Evolutionary conservation across 352 stramenopile genomes (phyloP).

Genomic region (Phytopythium boreale): DNA sequence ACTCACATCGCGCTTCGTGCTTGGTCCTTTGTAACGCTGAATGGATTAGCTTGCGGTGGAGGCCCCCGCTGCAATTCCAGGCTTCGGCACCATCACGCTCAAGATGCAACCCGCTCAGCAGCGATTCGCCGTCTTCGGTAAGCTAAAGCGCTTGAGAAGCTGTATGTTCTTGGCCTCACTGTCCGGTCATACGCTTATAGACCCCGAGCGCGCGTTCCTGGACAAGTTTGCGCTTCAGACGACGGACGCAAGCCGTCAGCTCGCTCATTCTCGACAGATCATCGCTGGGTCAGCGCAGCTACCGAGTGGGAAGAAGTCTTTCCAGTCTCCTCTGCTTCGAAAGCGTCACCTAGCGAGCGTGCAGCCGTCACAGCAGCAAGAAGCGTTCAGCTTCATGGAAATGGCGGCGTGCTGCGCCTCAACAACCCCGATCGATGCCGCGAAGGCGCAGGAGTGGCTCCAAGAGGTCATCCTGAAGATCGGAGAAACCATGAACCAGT

Average conservation of each 20-base stretch:
- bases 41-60: conserved; percentile 62
- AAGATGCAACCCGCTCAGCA: conserved; percentile 46
- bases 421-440: conserved; percentile 24
- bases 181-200: conserved; percentile 12
- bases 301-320: background rate
- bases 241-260: background rate
- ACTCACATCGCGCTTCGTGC: background rate
- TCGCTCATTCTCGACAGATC: background rate
- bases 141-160: background rate
- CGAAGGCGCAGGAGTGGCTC: conserved; percentile 62
- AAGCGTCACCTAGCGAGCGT: background rate
- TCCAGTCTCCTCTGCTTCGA: background rate
- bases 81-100: conserved; percentile 62
- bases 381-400: conserved; percentile 57
- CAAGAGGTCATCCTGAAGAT: conserved; percentile 49
- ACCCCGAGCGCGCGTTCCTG: conserved; percentile 56
- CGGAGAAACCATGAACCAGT: conserved; percentile 52
- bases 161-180: background rate
- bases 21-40: background rate
- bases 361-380: conserved; percentile 1
- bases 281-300: background rate
- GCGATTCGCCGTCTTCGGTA: conserved; percentile 64
- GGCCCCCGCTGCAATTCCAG: conserved; percentile 57
- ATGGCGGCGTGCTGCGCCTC: conserved; percentile 64
- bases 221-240: conserved; percentile 42